Conservation (phyloP, 345 rosid genomes). For the Melastoma malabathricum region DNA sequence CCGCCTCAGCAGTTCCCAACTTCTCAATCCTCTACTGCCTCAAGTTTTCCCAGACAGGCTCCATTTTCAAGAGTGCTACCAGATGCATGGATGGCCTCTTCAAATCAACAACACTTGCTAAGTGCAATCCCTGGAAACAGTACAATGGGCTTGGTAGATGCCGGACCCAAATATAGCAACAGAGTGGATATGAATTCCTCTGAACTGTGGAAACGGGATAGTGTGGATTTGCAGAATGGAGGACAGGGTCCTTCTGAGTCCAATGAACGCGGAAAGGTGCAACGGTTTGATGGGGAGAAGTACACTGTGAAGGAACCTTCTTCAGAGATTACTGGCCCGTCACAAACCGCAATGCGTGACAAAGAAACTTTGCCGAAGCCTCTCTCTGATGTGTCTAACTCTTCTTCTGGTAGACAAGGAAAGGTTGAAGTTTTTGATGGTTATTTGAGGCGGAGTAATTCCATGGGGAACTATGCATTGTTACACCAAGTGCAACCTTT, state of each 20-base stretch:
- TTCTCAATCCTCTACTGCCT: constrained; percentile 21
- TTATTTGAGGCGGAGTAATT: constrained; percentile 34
- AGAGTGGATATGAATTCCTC: constrained; percentile 28
- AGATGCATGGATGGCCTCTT: not conserved
- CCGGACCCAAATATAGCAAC: constrained; percentile 20
- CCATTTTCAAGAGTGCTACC: constrained; percentile 7
- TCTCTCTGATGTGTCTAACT: constrained; percentile 17
- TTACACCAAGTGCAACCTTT: constrained; percentile 40
- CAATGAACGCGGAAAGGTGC: constrained; percentile 16
- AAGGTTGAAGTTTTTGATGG: constrained; percentile 50
- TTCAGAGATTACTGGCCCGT: constrained; percentile 11
- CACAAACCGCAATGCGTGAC: constrained; percentile 14
- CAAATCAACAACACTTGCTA: constrained; percentile 20
- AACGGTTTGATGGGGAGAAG: constrained; percentile 22
- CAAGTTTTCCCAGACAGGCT: constrained; percentile 26
- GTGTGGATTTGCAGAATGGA: constrained; percentile 22
- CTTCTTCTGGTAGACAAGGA: constrained; percentile 20
- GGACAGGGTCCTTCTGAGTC: constrained; percentile 14
- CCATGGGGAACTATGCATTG: constrained; percentile 27
- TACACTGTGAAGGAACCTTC: constrained; percentile 21
- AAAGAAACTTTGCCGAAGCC: constrained; percentile 16
- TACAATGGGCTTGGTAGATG: constrained; percentile 20
- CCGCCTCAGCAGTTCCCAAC: constrained; percentile 27
- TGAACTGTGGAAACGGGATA: constrained; percentile 21
- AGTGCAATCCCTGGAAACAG: constrained; percentile 25